Conservation (phyloP, 495 filamentous ascomycete genomes). For the Geopyxis carbonaria region DNA sequence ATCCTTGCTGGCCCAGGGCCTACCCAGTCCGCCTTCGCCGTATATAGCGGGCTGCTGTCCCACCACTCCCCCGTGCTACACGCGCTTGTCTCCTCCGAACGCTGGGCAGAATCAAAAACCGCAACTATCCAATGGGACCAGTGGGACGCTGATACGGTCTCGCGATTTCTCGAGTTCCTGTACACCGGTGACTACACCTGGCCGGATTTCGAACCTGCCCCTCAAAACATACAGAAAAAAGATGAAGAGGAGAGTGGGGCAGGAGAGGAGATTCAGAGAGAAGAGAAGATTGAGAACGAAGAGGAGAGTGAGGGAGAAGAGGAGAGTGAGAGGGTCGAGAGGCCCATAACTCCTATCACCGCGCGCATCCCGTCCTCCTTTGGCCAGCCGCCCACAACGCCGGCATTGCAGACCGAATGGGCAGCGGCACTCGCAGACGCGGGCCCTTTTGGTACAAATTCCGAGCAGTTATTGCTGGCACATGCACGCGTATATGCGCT, state of each 20-base stretch:
- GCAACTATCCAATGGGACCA: constrained; percentile 3
- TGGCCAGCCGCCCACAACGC: neutral
- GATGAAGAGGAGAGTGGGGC: too few species aligned
- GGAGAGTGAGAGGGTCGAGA: too few species aligned
- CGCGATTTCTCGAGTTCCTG: constrained; percentile 2
- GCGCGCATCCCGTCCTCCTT: neutral
- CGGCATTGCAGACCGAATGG: neutral
- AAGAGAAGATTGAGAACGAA: too few species aligned
- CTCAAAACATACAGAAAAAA: too few species aligned
- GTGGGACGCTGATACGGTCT: constrained; percentile 4
- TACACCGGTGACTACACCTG: constrained; percentile 1
- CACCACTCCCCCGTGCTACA: neutral
- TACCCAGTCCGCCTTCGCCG: constrained; percentile 2
- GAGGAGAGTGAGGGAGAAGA: too few species aligned
- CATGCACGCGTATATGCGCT: constrained; percentile 3
- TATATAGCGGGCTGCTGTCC: constrained; percentile 1
- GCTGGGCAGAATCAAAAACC: neutral
- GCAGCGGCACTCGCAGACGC: neutral
- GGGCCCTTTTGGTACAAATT: constrained; percentile 2
- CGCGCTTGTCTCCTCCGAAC: neutral
- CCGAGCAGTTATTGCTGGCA: too few species aligned
- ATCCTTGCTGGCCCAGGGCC: constrained; percentile 1
- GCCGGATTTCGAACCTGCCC: neutral
- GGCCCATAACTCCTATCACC: neutral
- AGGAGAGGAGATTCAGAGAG: too few species aligned